Base-by-base conservation (phyloP, 148 eudicot genomes). In the Vaccinium macrocarpon region DNA sequence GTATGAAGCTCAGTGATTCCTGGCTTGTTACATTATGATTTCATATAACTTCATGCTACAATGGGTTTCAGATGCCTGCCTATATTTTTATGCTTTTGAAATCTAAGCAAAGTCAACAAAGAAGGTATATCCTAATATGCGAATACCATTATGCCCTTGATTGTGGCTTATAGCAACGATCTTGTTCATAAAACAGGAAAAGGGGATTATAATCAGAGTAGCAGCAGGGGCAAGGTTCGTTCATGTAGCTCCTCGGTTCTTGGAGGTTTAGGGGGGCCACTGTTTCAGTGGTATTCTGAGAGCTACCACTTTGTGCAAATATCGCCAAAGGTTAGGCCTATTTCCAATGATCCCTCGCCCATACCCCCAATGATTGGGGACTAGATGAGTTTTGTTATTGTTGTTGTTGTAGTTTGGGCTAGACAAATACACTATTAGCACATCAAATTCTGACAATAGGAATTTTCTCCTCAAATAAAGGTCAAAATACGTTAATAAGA, bases 1-100 rank as follows among this genome's bases (percentile, higher is more conserved):
- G 97, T 97, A 93, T 83, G 86, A 55, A 46, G 18, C 57, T n/a
- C 57, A 74, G 15, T 68, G n/a, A 12, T 85, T 78, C 46, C 68
- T 76, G 1, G 12, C 80, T 52, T 15, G 7, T 51, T 23, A 35
- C 2, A 70, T 62, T 9, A 25, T 21, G 76, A 53, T 7, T 80
- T 51, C 32, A 38, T 15, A 62, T 71, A 76, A 72, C 70, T 80
- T 50, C 78, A 38, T 78, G 42, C 27, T 64, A 52, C 71, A 52
- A 51, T 75, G 82, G 71, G 12, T 32, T 53, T 32, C 2, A 32
- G 35, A 32, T 32, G 35, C 35, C 35, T 32, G 38, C 38, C 38
- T 25, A 5, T 52, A 25, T 78, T 25, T 27, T 48, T 50, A 18
- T 49, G 80, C 32, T 77, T 77, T 8, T 12, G 57, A 51, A 49